Evolutionary conservation across 2,329 filamentous ascomycete species (phyloP), one percentile per base, ranked within the genome.

Genomic region (Sporothrix brasiliensis): DNA sequence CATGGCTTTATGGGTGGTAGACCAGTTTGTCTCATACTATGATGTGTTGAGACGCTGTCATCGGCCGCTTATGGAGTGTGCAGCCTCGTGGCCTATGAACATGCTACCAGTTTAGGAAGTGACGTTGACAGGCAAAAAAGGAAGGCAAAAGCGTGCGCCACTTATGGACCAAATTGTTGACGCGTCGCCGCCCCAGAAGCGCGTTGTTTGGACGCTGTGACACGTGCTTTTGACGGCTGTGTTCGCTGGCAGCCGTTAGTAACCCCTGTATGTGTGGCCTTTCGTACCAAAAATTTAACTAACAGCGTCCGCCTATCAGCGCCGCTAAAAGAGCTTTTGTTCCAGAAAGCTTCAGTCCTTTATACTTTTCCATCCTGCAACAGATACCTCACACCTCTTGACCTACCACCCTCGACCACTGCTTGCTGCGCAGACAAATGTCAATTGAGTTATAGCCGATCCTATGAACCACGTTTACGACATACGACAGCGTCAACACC

Each of bases 71-170:
- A 30, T 41, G 4, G 24, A 21, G 16, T 30, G 34, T 30, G n/a
- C 41, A 66, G 60, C 68, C 50, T 69, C 21, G 68, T 63, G 13
- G 47, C 54, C 30, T 56, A 10, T 3, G 56, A 47, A 27, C 16
- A 27, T 6, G 44, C 47, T 47, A 14, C 52, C 52, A 34, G 52
- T 30, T 56, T 53, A 30, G 39, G 52, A 53, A 71, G 65, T 71
- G 69, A 71, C 69, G 66, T 71, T 65, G 58, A 44, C 50, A 52
- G 54, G 41, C n/a, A 50, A 34, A 68, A 49, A 41, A 34, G 69
- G 69, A 58, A 56, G 11, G 21, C 11, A 14, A 3, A 39, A 41
- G 30, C 30, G 30, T 34, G 41, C 44, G 67, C 67, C 67, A 68
- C 67, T 60, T 24, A 24, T 24, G 24, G 24, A 1, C 24, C 24